Evolutionary conservation across 495 filamentous ascomycete species (phyloP), one percentile per base, ranked within the genome.

Genomic region (Hypoxylon crocopeplum): DNA sequence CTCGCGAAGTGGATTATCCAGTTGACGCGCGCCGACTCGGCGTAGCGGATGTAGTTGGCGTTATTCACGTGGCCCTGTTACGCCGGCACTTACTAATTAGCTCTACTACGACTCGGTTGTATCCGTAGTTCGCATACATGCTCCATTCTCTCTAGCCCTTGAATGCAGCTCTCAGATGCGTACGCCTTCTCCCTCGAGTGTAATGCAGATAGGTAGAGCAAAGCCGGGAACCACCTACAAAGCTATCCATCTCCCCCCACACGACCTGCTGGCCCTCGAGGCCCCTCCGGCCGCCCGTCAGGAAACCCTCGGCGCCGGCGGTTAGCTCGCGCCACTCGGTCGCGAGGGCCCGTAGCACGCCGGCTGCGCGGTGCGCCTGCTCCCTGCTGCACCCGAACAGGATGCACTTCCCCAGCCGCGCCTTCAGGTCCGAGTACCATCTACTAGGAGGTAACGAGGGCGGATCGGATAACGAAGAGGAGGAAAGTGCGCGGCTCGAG

Each of bases 191-290:
- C 13, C 25, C 25, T 10, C 25, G 25, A 5, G 25, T 29, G 25
- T 29, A 5, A 10, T 29, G 5, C 13, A n/a, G 7, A 3, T 12
- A n/a, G 32, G 32, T 36, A 11, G 16, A 7, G 15, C 19, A 16
- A 5, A 17, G 17, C 15, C 7, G 2, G 29, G 21, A 21, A 49
- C 39, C 8, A 75, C 80, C 58, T 59, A 82, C 80, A 61, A 80
- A 79, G 38, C 61, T 70, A 54, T 82, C 92, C 90, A 93, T 92
- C 76, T 98, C 93, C 25, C 91, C 92, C 92, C 91, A 97, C 0
- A 86, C 88, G 16, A 97, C 86, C 69, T 81, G 77, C 64, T 91
- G 86, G n/a, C 82, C 71, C 54, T 83, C 86, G 32, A 95, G 68
- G 3, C 91, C 89, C 21, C 87, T 74, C 50, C 81, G 77, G 44